Conservation (phyloP, 495 filamentous ascomycete genomes). For the Penicillium paxilli region DNA sequence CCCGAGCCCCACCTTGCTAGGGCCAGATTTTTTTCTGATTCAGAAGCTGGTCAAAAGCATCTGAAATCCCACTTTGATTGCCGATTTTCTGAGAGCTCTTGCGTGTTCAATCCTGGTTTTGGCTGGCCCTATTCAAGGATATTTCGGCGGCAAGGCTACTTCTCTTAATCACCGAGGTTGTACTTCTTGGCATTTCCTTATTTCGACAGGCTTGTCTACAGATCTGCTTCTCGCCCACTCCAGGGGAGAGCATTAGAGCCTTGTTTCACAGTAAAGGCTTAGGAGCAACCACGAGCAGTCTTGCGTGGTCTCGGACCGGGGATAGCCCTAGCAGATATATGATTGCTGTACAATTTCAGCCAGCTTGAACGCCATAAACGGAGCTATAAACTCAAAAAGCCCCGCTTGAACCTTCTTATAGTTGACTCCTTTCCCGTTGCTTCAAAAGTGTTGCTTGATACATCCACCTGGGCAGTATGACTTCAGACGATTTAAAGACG, state of each 20-base stretch:
- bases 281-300: background rate
- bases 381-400: background rate
- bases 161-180: background rate
- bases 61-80: background rate
- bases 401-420: background rate
- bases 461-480: background rate
- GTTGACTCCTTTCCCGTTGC: background rate
- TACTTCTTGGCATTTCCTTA: background rate
- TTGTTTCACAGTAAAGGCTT: background rate
- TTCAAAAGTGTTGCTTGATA: background rate
- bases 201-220: background rate
- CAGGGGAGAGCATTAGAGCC: background rate
- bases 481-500: background rate
- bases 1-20: constrained; percentile 13
- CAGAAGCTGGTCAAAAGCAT: background rate
- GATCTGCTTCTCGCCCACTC: background rate
- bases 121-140: background rate
- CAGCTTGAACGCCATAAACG: background rate
- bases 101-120: background rate
- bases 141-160: background rate
- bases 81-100: background rate
- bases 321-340: background rate
- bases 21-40: constrained; percentile 12
- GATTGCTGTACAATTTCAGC: background rate
- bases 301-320: background rate